These are phyloP conservation scores for Coemansia sp. DNA, from an alignment of 192 early-diverging fungal genomes.

Conservation along the genomic window DNA sequence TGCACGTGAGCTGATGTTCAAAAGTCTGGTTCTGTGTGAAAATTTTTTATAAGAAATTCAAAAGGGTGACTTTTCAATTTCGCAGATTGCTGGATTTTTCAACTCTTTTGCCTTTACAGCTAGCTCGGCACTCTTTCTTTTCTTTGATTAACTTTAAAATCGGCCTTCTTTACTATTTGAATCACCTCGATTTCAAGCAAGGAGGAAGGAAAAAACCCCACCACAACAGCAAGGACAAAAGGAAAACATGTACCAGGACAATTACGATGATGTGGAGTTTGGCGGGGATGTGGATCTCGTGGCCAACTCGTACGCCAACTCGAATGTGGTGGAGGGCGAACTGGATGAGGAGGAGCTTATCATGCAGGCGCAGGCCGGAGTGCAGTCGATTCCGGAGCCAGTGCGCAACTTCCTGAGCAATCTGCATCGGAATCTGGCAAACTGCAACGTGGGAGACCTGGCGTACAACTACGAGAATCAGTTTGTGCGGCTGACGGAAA, in stretches of 20 bases:
- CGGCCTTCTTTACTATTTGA: neutral
- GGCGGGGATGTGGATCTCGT: slow-evolving; percentile 50
- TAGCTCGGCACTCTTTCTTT: neutral
- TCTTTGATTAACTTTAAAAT: neutral
- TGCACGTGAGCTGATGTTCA: neutral
- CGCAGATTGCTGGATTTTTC: neutral
- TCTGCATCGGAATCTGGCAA: slow-evolving; percentile 77
- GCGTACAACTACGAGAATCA: slow-evolving; percentile 85
- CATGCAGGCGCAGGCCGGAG: slow-evolving; percentile 47
- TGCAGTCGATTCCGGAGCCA: slow-evolving; percentile 71
- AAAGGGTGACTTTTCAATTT: neutral
- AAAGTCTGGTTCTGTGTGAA: neutral
- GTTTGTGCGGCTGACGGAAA: slow-evolving; percentile 89
- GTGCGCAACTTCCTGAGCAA: slow-evolving; percentile 82
- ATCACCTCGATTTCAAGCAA: neutral
- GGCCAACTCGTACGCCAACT: slow-evolving; percentile 44
- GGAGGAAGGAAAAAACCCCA: neutral
- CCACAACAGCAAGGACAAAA: neutral
- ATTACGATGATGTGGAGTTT: slow-evolving; percentile 53
- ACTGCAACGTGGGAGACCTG: slow-evolving; percentile 83
- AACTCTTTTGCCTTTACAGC: too few relatives aligned
- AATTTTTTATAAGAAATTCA: neutral
- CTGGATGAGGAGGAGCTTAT: slow-evolving; percentile 42
- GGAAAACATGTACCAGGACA: slow-evolving; percentile 47
- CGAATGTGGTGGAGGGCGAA: slow-evolving; percentile 32